These are phyloP conservation scores for cucumber (Cucumis sativus) DNA, from an alignment of 306 rosid genomes.

Conservation along the genomic window Cucumber_9930_V3 NC_026656.2:9792501-9793000, in stretches of 20 bases:
- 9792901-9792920: no score
- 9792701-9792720: not conserved
- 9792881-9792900: no score
- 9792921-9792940: no score
- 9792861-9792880: no score
- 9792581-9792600: not conserved
- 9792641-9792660: no score
- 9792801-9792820: conserved; percentile 8
- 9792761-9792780: conserved; percentile 31
- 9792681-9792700: not conserved
- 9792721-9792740: not conserved
- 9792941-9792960: no score
- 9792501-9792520: not conserved
- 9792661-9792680: not conserved
- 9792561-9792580: not conserved
- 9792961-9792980: no score
- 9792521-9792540: not conserved
- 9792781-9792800: conserved; percentile 27
- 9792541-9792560: not conserved
- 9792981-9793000: no score
- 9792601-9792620: not conserved
- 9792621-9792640: not conserved
- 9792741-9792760: conserved; percentile 26
- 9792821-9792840: not conserved
- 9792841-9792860: no score